Evolutionary conservation across 2,329 filamentous ascomycete species (phyloP).

Genomic region (Penicillium brevicompactum): DNA sequence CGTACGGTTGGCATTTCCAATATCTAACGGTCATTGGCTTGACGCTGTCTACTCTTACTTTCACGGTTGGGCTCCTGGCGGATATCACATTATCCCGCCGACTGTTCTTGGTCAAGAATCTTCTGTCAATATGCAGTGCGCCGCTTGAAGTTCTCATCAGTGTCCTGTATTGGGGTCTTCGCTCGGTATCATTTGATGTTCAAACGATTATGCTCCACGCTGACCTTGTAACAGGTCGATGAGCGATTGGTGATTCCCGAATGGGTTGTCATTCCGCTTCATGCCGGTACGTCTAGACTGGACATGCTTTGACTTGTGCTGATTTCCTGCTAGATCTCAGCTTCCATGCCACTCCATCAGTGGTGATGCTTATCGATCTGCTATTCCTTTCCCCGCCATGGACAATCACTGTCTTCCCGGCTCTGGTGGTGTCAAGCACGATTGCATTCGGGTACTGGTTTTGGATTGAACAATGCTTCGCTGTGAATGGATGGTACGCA

Average conservation of each 20-base stretch:
- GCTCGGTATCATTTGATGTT: slow-evolving; percentile 43
- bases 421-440: slow-evolving; percentile 50
- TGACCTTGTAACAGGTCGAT: slow-evolving; percentile 38
- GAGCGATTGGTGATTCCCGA: slow-evolving; percentile 54
- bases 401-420: slow-evolving; percentile 56
- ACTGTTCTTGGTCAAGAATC: slow-evolving; percentile 61
- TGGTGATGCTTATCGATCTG: slow-evolving; percentile 58
- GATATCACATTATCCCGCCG: slow-evolving; percentile 56
- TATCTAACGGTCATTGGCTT: slow-evolving; percentile 66
- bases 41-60: slow-evolving; percentile 57
- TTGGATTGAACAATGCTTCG: slow-evolving; percentile 64
- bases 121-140: slow-evolving; percentile 58
- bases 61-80: slow-evolving; percentile 55
- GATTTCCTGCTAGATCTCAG: slow-evolving; percentile 39
- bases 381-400: slow-evolving; percentile 63
- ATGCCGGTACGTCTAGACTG: slow-evolving; percentile 37
- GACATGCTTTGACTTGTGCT: slow-evolving; percentile 21
- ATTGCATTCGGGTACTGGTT: slow-evolving; percentile 65
- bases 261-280: slow-evolving; percentile 38
- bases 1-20: slow-evolving; percentile 68
- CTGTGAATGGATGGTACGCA: slow-evolving; percentile 61
- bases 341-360: slow-evolving; percentile 56
- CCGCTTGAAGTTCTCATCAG: slow-evolving; percentile 64
- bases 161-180: slow-evolving; percentile 63
- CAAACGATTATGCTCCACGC: not conserved